Percentiles rank a stretch among this genome's conserved stretches.
Conservation (phyloP, 2,329 filamentous ascomycete species). For the Colletotrichum phormii region DNA sequence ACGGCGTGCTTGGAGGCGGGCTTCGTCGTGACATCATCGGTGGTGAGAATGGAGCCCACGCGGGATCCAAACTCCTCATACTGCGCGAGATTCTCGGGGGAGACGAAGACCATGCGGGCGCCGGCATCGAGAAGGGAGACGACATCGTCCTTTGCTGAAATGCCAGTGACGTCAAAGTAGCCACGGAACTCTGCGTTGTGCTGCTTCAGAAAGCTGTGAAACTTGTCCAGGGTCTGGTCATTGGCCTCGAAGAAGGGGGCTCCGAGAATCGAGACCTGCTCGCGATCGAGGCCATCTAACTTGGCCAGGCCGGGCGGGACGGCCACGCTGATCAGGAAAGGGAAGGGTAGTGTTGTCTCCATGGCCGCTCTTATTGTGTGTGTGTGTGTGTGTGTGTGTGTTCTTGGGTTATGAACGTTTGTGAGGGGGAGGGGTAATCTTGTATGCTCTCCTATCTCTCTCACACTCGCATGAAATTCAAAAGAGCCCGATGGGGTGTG, state of each 20-base stretch:
- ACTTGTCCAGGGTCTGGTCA: conserved; percentile 58
- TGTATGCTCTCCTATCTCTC: background rate
- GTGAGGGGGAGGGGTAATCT: conserved; percentile 5
- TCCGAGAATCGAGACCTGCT: conserved; percentile 70
- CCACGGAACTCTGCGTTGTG: conserved; percentile 67
- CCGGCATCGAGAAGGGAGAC: conserved; percentile 86
- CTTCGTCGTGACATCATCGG: conserved; percentile 53
- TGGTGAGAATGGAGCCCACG: conserved; percentile 63
- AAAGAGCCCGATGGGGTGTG: background rate
- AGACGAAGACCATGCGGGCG: conserved; percentile 86
- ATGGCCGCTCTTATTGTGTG: conserved; percentile 51
- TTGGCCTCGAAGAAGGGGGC: conserved; percentile 68
- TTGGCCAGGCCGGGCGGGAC: conserved; percentile 61
- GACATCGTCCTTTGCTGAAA: conserved; percentile 78
- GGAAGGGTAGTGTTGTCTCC: conserved; percentile 74
- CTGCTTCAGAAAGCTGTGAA: conserved; percentile 59
- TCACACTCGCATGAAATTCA: background rate
- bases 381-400: background rate
- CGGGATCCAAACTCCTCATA: conserved; percentile 67
- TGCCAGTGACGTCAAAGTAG: conserved; percentile 80
- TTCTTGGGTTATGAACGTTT: background rate
- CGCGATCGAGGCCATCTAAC: conserved; percentile 64
- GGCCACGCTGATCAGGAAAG: conserved; percentile 70
- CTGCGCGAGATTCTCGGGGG: conserved; percentile 72
- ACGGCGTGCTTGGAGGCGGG: conserved; percentile 61